Evolutionary conservation across 2,329 filamentous ascomycete species (phyloP).

Genomic region (Chaetomiaceae sp.): DNA sequence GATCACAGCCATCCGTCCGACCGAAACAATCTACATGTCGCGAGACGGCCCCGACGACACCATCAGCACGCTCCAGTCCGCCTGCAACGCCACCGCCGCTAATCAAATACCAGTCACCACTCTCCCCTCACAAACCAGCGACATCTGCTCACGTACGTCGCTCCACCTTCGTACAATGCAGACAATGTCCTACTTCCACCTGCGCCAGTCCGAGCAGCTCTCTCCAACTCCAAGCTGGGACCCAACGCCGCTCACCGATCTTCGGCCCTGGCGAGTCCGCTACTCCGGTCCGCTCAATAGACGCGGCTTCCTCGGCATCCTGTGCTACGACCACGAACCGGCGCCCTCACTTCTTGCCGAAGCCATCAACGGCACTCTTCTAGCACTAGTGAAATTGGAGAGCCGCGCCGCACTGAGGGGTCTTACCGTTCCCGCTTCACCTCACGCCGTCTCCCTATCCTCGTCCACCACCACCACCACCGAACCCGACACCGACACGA

Average conservation of each 20-base stretch:
- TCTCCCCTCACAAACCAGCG: constrained; percentile 55
- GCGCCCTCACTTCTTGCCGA: constrained; percentile 53
- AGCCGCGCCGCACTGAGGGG: constrained; percentile 43
- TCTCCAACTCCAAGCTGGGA: constrained; percentile 38
- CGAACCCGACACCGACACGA: neutral
- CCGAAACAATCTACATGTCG: constrained; percentile 63
- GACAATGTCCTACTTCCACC: constrained; percentile 73
- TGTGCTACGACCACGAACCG: constrained; percentile 61
- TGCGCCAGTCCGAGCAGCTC: constrained; percentile 18
- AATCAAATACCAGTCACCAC: constrained; percentile 37
- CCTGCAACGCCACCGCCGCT: constrained; percentile 28
- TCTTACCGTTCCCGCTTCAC: constrained; percentile 13
- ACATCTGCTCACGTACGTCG: constrained; percentile 50
- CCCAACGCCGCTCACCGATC: constrained; percentile 46
- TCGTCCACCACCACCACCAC: neutral
- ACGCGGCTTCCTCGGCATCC: constrained; percentile 55
- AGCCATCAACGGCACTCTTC: constrained; percentile 62
- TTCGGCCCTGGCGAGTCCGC: constrained; percentile 55
- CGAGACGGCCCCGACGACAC: constrained; percentile 54
- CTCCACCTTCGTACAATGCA: constrained; percentile 67
- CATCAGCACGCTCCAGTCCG: constrained; percentile 45
- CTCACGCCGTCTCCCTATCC: neutral
- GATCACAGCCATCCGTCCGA: constrained; percentile 47
- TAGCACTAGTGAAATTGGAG: constrained; percentile 61
- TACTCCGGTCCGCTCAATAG: constrained; percentile 42